These are phyloP conservation scores for Kodamaea sp. DNA, from an alignment of 1,139 yeast species.

Conservation along the genomic window DNA sequence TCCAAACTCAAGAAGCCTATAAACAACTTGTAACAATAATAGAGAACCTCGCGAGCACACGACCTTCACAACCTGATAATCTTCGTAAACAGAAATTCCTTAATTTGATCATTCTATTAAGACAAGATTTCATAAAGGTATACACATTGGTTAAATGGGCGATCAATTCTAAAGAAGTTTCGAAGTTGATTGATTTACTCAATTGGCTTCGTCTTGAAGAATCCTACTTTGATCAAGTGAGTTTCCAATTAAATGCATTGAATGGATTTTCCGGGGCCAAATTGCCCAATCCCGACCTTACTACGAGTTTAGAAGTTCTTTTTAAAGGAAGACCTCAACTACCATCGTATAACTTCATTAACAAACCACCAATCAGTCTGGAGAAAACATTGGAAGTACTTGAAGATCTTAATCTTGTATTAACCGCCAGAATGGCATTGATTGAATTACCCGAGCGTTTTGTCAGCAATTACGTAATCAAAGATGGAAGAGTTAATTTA, in stretches of 20 bases:
- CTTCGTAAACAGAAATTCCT: constrained; percentile 65
- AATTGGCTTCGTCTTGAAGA: constrained; percentile 81
- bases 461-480: constrained; percentile 52
- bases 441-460: constrained; percentile 62
- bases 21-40: constrained; percentile 60
- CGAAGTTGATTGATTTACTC: constrained; percentile 74
- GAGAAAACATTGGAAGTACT: constrained; percentile 60
- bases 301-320: constrained; percentile 82
- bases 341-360: constrained; percentile 60
- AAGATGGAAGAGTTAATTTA: constrained; percentile 75
- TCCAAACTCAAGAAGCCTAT: constrained; percentile 60
- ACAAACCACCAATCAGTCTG: constrained; percentile 50
- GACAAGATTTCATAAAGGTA: constrained; percentile 79
- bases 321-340: constrained; percentile 74
- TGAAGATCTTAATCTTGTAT: constrained; percentile 64
- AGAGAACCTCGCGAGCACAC: constrained; percentile 46
- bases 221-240: constrained; percentile 60
- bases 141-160: constrained; percentile 91
- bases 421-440: constrained; percentile 73
- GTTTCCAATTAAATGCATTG: constrained; percentile 49
- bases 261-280: constrained; percentile 80
- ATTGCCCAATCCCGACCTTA: constrained; percentile 82
- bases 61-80: constrained; percentile 48
- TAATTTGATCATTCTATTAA: constrained; percentile 60
- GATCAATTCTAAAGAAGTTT: constrained; percentile 62